phyloP scores from a whole-genome alignment of 2,329 filamentous ascomycete species.

The Calonectria pseudoreteaudii region DNA sequence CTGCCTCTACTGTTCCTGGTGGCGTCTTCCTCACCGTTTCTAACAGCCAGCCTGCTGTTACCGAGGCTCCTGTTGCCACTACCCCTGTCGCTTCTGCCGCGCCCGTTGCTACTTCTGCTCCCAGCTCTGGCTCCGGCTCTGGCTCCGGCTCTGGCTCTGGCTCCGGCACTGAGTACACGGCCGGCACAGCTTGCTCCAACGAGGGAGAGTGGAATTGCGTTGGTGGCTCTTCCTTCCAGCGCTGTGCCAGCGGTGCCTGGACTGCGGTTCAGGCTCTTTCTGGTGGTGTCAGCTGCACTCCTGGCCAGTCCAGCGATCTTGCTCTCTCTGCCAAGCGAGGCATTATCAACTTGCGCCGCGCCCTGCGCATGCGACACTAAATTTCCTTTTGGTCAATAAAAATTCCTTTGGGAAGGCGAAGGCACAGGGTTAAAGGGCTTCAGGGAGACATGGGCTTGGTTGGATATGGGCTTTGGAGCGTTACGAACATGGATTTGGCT shows the following conservation, averaged over 20 bases:
- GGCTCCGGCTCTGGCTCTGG: slow-evolving; percentile 38
- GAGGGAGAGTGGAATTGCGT: slow-evolving; percentile 69
- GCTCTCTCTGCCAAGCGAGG: slow-evolving; percentile 45
- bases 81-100: slow-evolving; percentile 30
- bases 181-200: slow-evolving; percentile 57
- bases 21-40: slow-evolving; percentile 56
- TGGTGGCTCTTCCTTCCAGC: slow-evolving; percentile 62
- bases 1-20: slow-evolving; percentile 42
- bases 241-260: slow-evolving; percentile 66
- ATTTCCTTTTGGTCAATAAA: not conserved
- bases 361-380: slow-evolving; percentile 32
- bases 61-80: slow-evolving; percentile 37
- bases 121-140: slow-evolving; percentile 29
- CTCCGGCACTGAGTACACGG: slow-evolving; percentile 47
- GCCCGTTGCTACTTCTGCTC: slow-evolving; percentile 29
- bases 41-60: slow-evolving; percentile 24
- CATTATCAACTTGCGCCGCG: slow-evolving; percentile 43
- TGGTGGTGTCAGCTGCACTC: slow-evolving; percentile 57
- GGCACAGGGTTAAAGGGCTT: not conserved
- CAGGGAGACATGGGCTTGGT: not conserved
- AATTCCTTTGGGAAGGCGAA: not conserved
- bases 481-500: not conserved
- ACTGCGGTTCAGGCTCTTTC: slow-evolving; percentile 56
- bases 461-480: not conserved
- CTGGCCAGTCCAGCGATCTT: slow-evolving; percentile 55